phyloP scores from a whole-genome alignment of 116 monocot species.

The Cymodocea nodosa region DNA sequence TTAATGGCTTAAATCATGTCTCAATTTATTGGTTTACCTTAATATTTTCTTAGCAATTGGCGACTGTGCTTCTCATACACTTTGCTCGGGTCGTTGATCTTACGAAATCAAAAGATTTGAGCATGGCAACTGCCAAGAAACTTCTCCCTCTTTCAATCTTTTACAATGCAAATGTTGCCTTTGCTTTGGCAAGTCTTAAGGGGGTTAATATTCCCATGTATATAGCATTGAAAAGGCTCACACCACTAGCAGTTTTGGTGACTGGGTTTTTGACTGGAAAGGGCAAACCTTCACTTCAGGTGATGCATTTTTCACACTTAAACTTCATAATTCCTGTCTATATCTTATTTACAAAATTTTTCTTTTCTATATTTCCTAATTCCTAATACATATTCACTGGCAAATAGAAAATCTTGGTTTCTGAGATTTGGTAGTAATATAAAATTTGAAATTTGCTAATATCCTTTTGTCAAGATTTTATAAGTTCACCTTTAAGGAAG shows the following conservation, averaged over 20 bases:
- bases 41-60: slow-evolving; percentile 54
- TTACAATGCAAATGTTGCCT: slow-evolving; percentile 99
- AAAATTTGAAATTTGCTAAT: too few relatives aligned
- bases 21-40: not conserved
- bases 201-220: slow-evolving; percentile 99
- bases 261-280: slow-evolving; percentile 74
- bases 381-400: not conserved
- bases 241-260: slow-evolving; percentile 87
- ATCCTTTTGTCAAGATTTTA: too few relatives aligned
- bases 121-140: slow-evolving; percentile 63
- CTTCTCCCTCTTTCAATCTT: slow-evolving; percentile 85
- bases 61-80: slow-evolving; percentile 61
- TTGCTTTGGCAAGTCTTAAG: slow-evolving; percentile 89
- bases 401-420: too few relatives aligned
- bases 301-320: slow-evolving; percentile 5
- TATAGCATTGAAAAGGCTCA: slow-evolving; percentile 92
- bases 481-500: too few relatives aligned
- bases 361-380: not conserved
- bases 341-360: not conserved
- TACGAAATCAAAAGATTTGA: slow-evolving; percentile 45
- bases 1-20: too few relatives aligned
- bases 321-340: not conserved
- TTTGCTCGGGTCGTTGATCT: slow-evolving; percentile 45
- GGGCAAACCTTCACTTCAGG: slow-evolving; percentile 67
- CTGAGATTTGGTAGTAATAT: too few relatives aligned